Base-by-base conservation (phyloP, 2,329 filamentous ascomycete species). In the Dothiorella sarmentorum region DNA sequence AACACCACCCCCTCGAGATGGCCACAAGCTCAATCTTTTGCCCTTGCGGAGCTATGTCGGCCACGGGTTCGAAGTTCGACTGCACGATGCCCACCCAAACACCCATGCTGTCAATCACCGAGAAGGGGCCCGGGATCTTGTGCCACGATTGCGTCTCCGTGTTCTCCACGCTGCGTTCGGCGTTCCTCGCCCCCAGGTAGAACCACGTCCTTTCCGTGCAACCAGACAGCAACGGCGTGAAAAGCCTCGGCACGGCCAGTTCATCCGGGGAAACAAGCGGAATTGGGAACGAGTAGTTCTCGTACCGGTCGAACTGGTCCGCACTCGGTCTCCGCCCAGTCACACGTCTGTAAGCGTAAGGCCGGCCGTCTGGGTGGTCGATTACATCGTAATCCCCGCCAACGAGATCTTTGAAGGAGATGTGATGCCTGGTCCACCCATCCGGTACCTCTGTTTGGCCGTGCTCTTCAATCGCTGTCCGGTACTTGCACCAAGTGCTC, bases 401-500 rank as follows among this genome's bases (percentile, higher is more conserved):
- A 13, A 53, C 49, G 24, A 53, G 35, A 13, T 53, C 49, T n/a
- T 26, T 26, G 7, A 53, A 10, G 3, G 49, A 35, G 22, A 53
- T 26, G 22, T 15, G 17, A 18, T 53, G 49, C 9, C 22, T 26
- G 13, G 33, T 29, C 49, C 49, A 53, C n/a, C 49, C 49, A 2
- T 22, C 9, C n/a, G 49, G 49, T 35, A 53, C 7, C n/a, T 52
- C 47, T 11, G 37, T 20, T 7, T 13, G 9, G 22, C 49, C 49
- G 24, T 27, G 18, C 24, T 53, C 33, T 18, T 53, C 49, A 35
- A 53, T 53, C 18, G 35, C 35, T 9, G 22, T 40, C 15, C 49
- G 33, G 49, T 53, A 27, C 35, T 40, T 40, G 49, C 49, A 40
- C 49, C 49, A 53, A n/a, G 49, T 53, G 49, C 49, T 53, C 49